Evolutionary conservation across 768 basidiomycete genomes (phyloP).

Genomic region (Boletus insuetus): DNA sequence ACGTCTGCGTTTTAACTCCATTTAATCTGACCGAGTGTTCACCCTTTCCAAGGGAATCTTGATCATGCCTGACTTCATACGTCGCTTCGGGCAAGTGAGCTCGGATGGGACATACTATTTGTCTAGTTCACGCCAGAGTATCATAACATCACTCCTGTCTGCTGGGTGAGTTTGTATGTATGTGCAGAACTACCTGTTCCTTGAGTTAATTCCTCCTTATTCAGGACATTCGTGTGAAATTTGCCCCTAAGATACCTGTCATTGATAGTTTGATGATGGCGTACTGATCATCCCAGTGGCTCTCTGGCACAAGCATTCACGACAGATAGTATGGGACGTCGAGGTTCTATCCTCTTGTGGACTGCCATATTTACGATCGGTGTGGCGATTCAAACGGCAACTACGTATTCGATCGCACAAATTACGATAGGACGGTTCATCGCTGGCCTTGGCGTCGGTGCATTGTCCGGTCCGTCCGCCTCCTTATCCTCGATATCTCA

Average conservation of each 20-base stretch:
- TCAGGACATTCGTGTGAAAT: slow-evolving; percentile 14
- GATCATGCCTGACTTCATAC: slow-evolving; percentile 16
- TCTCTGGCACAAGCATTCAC: slow-evolving; percentile 56
- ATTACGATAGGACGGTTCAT: slow-evolving; percentile 14
- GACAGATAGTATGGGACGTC: slow-evolving; percentile 16
- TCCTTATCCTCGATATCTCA: not conserved
- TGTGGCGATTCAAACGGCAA: slow-evolving; percentile 13
- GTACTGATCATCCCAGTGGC: slow-evolving; percentile 36
- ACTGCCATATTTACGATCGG: slow-evolving; percentile 13
- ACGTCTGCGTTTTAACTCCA: not conserved
- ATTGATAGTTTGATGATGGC: not conserved
- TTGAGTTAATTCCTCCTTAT: not conserved
- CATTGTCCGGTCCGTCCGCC: slow-evolving; percentile 8
- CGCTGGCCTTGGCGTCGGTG: slow-evolving; percentile 14
- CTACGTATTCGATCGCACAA: slow-evolving; percentile 10
- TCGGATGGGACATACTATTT: slow-evolving; percentile 9
- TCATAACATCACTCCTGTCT: slow-evolving; percentile 16
- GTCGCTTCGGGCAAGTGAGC: slow-evolving; percentile 9
- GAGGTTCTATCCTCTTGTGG: slow-evolving; percentile 14
- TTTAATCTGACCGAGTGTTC: not conserved
- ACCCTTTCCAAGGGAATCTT: slow-evolving; percentile 7
- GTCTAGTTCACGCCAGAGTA: slow-evolving; percentile 19
- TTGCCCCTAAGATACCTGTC: no score
- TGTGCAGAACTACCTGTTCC: no score
- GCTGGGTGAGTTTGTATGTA: slow-evolving; percentile 3